Evolutionary conservation across 2,329 filamentous ascomycete genomes (phyloP), one percentile per base, ranked within the genome.

Genomic region (Fusarium acutatum): DNA sequence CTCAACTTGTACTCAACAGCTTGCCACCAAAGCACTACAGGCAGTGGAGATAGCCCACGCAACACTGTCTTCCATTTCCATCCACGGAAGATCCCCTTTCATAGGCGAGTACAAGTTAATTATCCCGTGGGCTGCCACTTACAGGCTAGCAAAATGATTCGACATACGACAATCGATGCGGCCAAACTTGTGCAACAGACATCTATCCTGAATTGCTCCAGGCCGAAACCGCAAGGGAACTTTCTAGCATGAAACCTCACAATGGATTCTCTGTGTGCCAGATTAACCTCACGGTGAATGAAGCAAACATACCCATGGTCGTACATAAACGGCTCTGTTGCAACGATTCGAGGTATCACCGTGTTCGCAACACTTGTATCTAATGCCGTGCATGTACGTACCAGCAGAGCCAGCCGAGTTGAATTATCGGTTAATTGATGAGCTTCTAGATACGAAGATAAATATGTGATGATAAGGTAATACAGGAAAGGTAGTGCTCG

Each of bases 291-390:
- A 50, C 43, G 34, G 72, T 70, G 72, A 75, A 78, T 77, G 69
- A 75, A 63, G 76, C 76, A 78, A 78, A 78, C 76, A 75, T 68
- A 40, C 66, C 54, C 57, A 46, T 17, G 49, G 76, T 78, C 30
- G 72, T 70, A 78, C 76, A 68, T 71, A 40, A 78, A 78, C 75
- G 76, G 76, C 53, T 71, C 63, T 44, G 61, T 74, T 62, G 63
- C 69, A 69, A 73, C 57, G 58, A 64, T 60, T 67, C 52, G 62
- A 74, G 70, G 72, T 71, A 71, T 67, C 63, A 78, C 76, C 46
- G 57, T 46, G 57, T 58, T 41, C 69, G 73, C 68, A 46, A 64
- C 59, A 57, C 50, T 66, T 72, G 58, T 53, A 57, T 54, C 34
- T 34, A 40, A 54, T 69, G 62, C 30, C 50, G 74, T 58, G 64